These are phyloP conservation scores for Boletus coccyginus DNA, from an alignment of 768 basidiomycete species.

Conservation along the genomic window DNA sequence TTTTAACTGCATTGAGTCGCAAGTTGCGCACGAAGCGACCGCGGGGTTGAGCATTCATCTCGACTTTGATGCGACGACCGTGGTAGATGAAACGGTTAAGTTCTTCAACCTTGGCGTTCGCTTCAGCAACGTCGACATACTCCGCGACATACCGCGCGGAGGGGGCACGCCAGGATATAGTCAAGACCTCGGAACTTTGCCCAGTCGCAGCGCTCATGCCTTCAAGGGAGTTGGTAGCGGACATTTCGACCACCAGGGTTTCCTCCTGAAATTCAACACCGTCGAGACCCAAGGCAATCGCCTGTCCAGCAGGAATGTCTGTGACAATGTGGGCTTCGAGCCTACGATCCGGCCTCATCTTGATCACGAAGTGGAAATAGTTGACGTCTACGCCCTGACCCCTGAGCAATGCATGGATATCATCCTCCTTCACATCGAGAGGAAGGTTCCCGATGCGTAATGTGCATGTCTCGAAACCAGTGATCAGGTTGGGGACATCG, in stretches of 20 bases:
- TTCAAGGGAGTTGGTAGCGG: slow-evolving; percentile 36
- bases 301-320: slow-evolving; percentile 39
- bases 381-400: slow-evolving; percentile 41
- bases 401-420: slow-evolving; percentile 43
- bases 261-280: slow-evolving; percentile 47
- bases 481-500: slow-evolving; percentile 40
- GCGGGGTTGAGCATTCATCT: slow-evolving; percentile 40
- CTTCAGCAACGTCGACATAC: slow-evolving; percentile 30
- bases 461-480: slow-evolving; percentile 52
- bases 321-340: slow-evolving; percentile 45
- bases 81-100: slow-evolving; percentile 36
- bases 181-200: slow-evolving; percentile 39
- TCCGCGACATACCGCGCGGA: slow-evolving; percentile 45
- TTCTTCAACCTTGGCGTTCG: slow-evolving; percentile 30
- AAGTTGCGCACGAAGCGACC: slow-evolving; percentile 27
- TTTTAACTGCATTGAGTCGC: slow-evolving; percentile 37
- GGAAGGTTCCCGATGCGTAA: slow-evolving; percentile 49
- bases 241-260: slow-evolving; percentile 41
- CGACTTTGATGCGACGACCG: slow-evolving; percentile 47
- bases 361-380: slow-evolving; percentile 35
- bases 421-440: slow-evolving; percentile 33
- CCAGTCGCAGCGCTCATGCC: slow-evolving; percentile 40
- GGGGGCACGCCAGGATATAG: slow-evolving; percentile 51
- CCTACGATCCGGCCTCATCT: slow-evolving; percentile 25
- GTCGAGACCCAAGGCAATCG: slow-evolving; percentile 43